Conservation (phyloP, 1,284 basidiomycete genomes). For the Irpex sp. region DNA sequence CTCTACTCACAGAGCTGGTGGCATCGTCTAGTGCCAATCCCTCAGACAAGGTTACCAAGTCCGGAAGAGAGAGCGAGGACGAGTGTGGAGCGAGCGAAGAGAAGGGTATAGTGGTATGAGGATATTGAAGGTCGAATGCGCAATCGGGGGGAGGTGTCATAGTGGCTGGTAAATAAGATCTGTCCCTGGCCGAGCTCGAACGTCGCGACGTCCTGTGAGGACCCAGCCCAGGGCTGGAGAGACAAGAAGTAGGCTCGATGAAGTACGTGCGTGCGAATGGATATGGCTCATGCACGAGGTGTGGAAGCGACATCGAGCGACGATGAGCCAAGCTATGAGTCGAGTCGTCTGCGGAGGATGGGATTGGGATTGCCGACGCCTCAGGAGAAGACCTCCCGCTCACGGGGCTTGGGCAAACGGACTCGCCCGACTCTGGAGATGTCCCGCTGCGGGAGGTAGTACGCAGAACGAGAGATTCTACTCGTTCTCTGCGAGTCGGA, state of each 20-base stretch:
- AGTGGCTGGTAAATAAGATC: slow-evolving; percentile 6
- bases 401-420: slow-evolving; percentile 4
- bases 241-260: slow-evolving; percentile 11
- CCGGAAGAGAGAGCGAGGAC: slow-evolving; percentile 11
- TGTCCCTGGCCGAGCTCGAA: slow-evolving; percentile 5
- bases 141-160: slow-evolving; percentile 8
- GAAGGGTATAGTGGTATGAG: slow-evolving; percentile 3
- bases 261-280: slow-evolving; percentile 13
- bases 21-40: slow-evolving; percentile 2
- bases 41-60: slow-evolving; percentile 9
- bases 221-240: slow-evolving; percentile 11
- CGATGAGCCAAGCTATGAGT: slow-evolving; percentile 6
- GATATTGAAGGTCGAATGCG: slow-evolving; percentile 10
- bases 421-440: background rate
- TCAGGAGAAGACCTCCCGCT: slow-evolving; percentile 9
- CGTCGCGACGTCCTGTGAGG: slow-evolving; percentile 6
- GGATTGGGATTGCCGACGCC: background rate
- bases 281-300: slow-evolving; percentile 7
- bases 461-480: slow-evolving; percentile 9
- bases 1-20: slow-evolving; percentile 3
- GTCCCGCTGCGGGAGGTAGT: background rate
- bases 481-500: slow-evolving; percentile 11
- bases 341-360: background rate
- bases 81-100: slow-evolving; percentile 1
- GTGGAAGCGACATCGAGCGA: slow-evolving; percentile 14